phyloP scores from a whole-genome alignment of 2,329 filamentous ascomycete genomes.

The Exophiala aquamarina region DNA sequence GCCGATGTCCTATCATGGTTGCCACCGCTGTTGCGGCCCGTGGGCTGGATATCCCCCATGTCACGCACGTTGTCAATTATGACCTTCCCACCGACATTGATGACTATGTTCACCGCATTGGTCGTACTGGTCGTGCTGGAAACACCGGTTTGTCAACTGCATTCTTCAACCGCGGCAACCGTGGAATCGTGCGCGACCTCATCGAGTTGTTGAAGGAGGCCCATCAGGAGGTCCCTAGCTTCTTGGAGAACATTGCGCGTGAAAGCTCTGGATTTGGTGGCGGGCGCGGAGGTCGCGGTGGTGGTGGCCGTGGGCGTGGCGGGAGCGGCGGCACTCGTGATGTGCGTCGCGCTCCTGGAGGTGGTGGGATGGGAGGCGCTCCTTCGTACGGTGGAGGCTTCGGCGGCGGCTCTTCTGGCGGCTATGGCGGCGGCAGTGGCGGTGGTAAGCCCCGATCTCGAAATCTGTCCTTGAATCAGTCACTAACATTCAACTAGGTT shows the following conservation, averaged over 20 bases:
- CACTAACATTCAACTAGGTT: slow-evolving; percentile 20
- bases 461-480: slow-evolving; percentile 1
- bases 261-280: slow-evolving; percentile 83
- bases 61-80: slow-evolving; percentile 98
- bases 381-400: slow-evolving; percentile 37
- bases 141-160: slow-evolving; percentile 98
- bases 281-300: slow-evolving; percentile 63
- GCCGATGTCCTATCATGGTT: slow-evolving; percentile 91
- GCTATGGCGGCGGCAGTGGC: slow-evolving; percentile 27
- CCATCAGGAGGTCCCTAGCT: slow-evolving; percentile 91
- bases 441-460: slow-evolving; percentile 26
- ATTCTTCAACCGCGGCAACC: slow-evolving; percentile 99
- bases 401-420: slow-evolving; percentile 30
- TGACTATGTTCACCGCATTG: slow-evolving; percentile 98
- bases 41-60: slow-evolving; percentile 92
- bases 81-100: slow-evolving; percentile 98
- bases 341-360: slow-evolving; percentile 69
- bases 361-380: slow-evolving; percentile 37
- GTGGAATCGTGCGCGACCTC: slow-evolving; percentile 93
- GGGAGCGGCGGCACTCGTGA: slow-evolving; percentile 75
- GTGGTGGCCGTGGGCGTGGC: slow-evolving; percentile 69
- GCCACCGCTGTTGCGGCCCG: slow-evolving; percentile 93
- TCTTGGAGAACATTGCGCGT: slow-evolving; percentile 95
- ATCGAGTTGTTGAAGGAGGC: slow-evolving; percentile 98
- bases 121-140: slow-evolving; percentile 98